These are phyloP conservation scores for Wallacemonas sp. DNA, from an alignment of 208 protist species.

Conservation along the genomic window DNA sequence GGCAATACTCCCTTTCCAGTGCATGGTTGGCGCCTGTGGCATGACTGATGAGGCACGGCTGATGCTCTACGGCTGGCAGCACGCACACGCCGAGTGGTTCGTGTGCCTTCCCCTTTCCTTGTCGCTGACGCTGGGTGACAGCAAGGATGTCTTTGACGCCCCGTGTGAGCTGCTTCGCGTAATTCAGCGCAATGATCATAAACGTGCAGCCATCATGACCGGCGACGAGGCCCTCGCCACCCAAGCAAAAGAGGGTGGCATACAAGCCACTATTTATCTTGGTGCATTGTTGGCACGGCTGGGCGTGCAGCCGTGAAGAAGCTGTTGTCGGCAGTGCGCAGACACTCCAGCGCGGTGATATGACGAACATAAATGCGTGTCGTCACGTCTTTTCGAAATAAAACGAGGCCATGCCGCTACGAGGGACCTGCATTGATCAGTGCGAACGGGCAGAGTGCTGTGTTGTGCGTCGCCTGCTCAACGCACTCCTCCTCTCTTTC, in stretches of 20 bases:
- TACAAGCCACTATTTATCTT: constrained; percentile 52
- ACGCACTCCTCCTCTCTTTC: too few species aligned
- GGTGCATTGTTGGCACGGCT: constrained; percentile 26
- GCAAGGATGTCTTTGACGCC: background rate
- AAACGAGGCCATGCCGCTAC: too few species aligned
- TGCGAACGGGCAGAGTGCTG: too few species aligned
- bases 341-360: too few species aligned
- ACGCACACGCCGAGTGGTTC: constrained; percentile 43
- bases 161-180: constrained; percentile 42
- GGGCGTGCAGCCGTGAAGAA: constrained; percentile 4
- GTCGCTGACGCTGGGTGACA: constrained; percentile 45
- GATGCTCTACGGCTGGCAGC: constrained; percentile 44
- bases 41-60: constrained; percentile 10
- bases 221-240: constrained; percentile 27
- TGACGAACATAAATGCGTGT: too few species aligned
- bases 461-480: too few species aligned
- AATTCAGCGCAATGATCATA: constrained; percentile 33
- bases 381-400: too few species aligned
- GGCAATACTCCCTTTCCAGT: constrained; percentile 52
- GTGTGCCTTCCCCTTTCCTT: constrained; percentile 53
- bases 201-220: constrained; percentile 55
- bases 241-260: constrained; percentile 25
- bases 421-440: too few species aligned
- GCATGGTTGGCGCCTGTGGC: constrained; percentile 16
- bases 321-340: too few species aligned